Conservation (phyloP, 768 basidiomycete species). For the Rubroboletus satanas region DNA sequence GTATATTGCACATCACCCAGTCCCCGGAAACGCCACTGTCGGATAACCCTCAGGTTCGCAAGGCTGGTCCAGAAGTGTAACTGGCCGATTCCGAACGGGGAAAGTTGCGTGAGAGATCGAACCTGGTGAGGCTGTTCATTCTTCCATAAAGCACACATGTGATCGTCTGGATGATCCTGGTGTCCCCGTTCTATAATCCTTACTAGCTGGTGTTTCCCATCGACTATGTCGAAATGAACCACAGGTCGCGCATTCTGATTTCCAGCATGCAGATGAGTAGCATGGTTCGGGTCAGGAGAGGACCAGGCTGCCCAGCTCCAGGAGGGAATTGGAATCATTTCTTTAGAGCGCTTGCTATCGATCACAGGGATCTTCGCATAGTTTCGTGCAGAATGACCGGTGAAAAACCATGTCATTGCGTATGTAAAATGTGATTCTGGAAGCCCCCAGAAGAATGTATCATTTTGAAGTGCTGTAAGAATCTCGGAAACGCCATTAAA, state of each 20-base stretch:
- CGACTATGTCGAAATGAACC: constrained; percentile 7
- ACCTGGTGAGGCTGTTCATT: not conserved
- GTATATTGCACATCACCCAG: not conserved
- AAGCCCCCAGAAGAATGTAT: constrained; percentile 14
- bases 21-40: not conserved
- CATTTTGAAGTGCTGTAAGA: constrained; percentile 7
- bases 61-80: constrained; percentile 16
- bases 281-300: not conserved
- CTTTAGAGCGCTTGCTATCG: not conserved
- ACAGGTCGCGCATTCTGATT: not conserved
- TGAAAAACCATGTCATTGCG: constrained; percentile 5
- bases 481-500: constrained; percentile 15
- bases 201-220: not conserved
- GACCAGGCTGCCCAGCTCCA: constrained; percentile 20
- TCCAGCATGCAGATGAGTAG: not conserved
- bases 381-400: constrained; percentile 2
- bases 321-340: constrained; percentile 12
- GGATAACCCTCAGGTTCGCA: not conserved
- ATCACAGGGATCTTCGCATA: not conserved
- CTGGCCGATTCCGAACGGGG: not conserved
- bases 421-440: constrained; percentile 16
- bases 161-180: not conserved
- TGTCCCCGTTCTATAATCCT: not conserved
- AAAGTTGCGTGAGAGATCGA: not conserved
- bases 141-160: not conserved